These are phyloP conservation scores for Guyanaporus albipodus DNA, from an alignment of 768 basidiomycete genomes.

Conservation along the genomic window DNA sequence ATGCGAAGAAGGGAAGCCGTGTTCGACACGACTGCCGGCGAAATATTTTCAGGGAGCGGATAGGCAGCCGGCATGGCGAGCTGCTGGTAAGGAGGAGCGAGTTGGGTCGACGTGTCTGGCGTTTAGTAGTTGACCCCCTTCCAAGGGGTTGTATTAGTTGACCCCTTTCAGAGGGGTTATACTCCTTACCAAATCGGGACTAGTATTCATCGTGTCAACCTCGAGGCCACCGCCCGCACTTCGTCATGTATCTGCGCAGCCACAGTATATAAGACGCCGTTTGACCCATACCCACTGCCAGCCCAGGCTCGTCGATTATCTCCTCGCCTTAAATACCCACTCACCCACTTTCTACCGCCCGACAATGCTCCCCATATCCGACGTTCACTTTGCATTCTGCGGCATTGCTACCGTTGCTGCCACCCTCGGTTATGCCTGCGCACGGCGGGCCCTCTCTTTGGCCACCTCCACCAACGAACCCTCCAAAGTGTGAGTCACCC, in stretches of 20 bases:
- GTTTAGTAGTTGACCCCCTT: conserved; percentile 4
- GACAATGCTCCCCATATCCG: conserved; percentile 47
- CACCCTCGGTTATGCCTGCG: conserved; percentile 54
- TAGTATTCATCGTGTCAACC: conserved; percentile 22
- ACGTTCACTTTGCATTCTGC: conserved; percentile 52
- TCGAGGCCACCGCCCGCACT: conserved; percentile 29
- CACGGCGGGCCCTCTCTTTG: conserved; percentile 35
- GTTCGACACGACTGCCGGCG: conserved; percentile 73
- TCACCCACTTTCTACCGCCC: not conserved
- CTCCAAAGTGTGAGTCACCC: conserved; percentile 30
- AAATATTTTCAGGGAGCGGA: conserved; percentile 64
- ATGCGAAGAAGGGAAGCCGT: conserved; percentile 90
- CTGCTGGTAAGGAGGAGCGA: conserved; percentile 7
- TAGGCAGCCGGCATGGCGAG: conserved; percentile 74
- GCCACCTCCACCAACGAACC: conserved; percentile 15
- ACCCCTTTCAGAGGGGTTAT: not conserved
- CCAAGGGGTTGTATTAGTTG: conserved; percentile 5
- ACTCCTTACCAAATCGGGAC: conserved; percentile 4
- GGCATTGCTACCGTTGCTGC: conserved; percentile 60
- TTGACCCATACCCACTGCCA: conserved; percentile 17
- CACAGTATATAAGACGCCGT: conserved; percentile 31
- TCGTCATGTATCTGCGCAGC: conserved; percentile 21
- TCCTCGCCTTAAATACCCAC: conserved; percentile 21
- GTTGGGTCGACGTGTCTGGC: too few relatives aligned
- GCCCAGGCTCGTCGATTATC: conserved; percentile 21